These are phyloP conservation scores for Pleurotus eryngii DNA, from an alignment of 768 basidiomycete genomes.

Conservation along the genomic window DNA sequence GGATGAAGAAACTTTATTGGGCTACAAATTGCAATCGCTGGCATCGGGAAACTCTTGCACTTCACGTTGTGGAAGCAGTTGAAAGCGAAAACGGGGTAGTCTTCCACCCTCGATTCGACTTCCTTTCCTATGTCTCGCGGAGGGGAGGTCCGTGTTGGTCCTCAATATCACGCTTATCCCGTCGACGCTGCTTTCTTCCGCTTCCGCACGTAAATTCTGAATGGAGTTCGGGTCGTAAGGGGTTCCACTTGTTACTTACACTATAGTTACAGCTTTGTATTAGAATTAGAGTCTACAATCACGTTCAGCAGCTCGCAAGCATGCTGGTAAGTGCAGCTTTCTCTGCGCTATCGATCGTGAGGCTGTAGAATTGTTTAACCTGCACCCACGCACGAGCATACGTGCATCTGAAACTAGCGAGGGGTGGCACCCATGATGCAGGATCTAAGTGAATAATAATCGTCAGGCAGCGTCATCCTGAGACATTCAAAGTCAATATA, in stretches of 20 bases:
- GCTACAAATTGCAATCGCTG: slow-evolving; percentile 58
- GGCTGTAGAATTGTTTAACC: slow-evolving; percentile 46
- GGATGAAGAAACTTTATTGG: slow-evolving; percentile 61
- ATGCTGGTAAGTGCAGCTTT: slow-evolving; percentile 42
- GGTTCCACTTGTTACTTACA: not conserved
- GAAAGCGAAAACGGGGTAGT: slow-evolving; percentile 61
- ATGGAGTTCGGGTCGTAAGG: too few species aligned
- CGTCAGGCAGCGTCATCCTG: not conserved
- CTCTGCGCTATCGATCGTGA: slow-evolving; percentile 49
- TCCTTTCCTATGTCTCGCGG: too few species aligned
- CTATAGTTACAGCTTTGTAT: not conserved
- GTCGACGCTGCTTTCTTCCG: too few species aligned
- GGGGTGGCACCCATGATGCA: slow-evolving; percentile 50
- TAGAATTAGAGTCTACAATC: not conserved
- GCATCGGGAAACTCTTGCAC: slow-evolving; percentile 54
- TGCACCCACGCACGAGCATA: slow-evolving; percentile 53
- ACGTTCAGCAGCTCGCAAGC: slow-evolving; percentile 32
- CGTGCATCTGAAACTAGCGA: slow-evolving; percentile 46
- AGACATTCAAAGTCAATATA: not conserved
- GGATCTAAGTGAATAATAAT: slow-evolving; percentile 30
- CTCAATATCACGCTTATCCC: too few species aligned
- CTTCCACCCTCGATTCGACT: not conserved
- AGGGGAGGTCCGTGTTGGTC: too few species aligned
- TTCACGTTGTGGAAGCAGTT: slow-evolving; percentile 56
- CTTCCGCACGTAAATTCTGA: too few species aligned